Base-by-base conservation (phyloP, 208 protist species). In the Trypanosoma mega region DNA sequence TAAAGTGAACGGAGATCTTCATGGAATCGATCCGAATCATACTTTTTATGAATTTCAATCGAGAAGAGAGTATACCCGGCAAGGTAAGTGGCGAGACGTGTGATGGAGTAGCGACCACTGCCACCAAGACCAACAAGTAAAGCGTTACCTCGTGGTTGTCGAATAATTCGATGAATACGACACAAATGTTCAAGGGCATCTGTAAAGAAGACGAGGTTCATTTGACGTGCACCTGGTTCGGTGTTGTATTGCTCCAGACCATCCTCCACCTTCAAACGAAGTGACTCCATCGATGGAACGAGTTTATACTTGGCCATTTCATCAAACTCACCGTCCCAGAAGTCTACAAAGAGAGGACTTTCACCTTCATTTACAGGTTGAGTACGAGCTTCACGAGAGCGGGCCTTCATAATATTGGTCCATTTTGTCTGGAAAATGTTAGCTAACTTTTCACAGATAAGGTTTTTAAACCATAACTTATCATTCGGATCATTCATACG, bases 191-290 rank as follows among this genome's bases (percentile, higher is more conserved):
- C 84, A 20, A 99, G 88, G 0, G 98, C 98, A 67, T 99, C 98
- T 9, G 89, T 83, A 78, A 99, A 99, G 51, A 99, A 94, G 47
- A 99, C 98, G 12, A 99, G 85, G 55, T 98, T 90, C 90, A 99
- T 96, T 50, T 80, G 76, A 3, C 80, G 74, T 36, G 83, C 68
- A 14, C 96, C 96, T 7, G 92, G 89, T 74, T 97, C 93, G 23
- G 78, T 60, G 82, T 98, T 97, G 78, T 93, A 97, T 53, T 97
- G 90, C n/a, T 93, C 84, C 4, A 99, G 76, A 14, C 84, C 85
- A 30, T 98, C 90, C 71, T 98, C 91, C 30, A 99, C 75, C 49
- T 97, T 92, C 26, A 86, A 54, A 43, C 91, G 94, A 8, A 99
- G 76, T 24, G 66, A 62, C 20, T 93, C 76, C 62, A 92, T 70